A percentile compares a stretch with the other conserved stretches of the same genome.
Conservation (phyloP, 2,329 filamentous ascomycete species). For the Madurella mycetomatis region DNA sequence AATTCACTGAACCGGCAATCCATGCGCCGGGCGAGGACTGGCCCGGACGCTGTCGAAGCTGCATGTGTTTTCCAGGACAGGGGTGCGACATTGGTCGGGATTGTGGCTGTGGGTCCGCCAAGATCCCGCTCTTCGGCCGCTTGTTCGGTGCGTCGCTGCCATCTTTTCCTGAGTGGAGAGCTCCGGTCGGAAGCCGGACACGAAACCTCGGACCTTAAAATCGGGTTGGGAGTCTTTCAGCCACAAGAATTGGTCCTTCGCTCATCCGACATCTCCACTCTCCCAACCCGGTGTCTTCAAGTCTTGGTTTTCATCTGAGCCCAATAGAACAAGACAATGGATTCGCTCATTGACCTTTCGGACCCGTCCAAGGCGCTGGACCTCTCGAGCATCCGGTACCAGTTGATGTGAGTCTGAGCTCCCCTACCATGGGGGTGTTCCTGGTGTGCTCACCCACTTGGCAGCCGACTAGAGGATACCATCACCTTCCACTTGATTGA, state of each 20-base stretch:
- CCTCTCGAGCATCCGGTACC: slow-evolving; percentile 85
- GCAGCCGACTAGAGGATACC: slow-evolving; percentile 90
- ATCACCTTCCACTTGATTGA: slow-evolving; percentile 97
- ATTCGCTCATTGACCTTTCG: slow-evolving; percentile 81
- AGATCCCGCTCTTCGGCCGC: background rate
- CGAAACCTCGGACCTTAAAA: background rate
- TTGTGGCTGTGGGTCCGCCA: background rate
- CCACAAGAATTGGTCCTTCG: background rate
- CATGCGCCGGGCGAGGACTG: background rate
- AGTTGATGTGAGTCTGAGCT: slow-evolving; percentile 67
- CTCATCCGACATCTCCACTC: background rate
- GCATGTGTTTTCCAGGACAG: background rate
- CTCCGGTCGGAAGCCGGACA: background rate
- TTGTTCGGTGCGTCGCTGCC: slow-evolving; percentile 5
- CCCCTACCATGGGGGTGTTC: background rate
- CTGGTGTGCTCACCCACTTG: slow-evolving; percentile 6
- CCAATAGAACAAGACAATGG: slow-evolving; percentile 55
- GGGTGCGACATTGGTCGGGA: background rate
- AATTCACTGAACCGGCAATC: slow-evolving; percentile 15
- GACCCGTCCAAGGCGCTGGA: slow-evolving; percentile 83
- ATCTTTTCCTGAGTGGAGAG: background rate
- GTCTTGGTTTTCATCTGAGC: background rate
- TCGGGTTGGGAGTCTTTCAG: background rate
- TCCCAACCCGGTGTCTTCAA: background rate
- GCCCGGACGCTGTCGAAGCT: background rate